Conservation (phyloP, 1,139 yeast genomes). For the Magnusiomyces suaveolens region DNA sequence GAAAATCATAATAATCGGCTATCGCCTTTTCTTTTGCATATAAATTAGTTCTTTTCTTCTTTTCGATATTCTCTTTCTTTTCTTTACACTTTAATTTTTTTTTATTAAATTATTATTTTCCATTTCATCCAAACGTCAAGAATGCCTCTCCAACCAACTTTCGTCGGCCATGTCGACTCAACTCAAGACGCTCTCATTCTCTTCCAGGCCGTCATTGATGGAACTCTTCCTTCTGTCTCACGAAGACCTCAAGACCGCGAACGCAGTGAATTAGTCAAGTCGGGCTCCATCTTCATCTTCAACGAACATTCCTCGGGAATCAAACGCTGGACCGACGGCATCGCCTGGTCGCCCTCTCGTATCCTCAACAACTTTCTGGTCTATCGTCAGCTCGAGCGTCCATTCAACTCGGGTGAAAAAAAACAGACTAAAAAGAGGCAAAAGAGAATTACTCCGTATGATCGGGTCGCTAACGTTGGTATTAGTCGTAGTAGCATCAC, state of each 20-base stretch:
- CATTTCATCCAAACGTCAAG: background rate
- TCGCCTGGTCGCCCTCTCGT: conserved; percentile 85
- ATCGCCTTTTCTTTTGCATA: no score
- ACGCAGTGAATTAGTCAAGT: conserved; percentile 50
- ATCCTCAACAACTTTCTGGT: conserved; percentile 75
- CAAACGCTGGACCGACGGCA: conserved; percentile 91
- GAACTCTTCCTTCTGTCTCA: conserved; percentile 53
- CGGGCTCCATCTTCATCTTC: conserved; percentile 79
- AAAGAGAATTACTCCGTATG: conserved; percentile 14
- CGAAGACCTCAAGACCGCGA: conserved; percentile 81
- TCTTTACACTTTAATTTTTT: no score
- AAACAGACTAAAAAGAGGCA: conserved; percentile 30
- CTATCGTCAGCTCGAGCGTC: conserved; percentile 66
- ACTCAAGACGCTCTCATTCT: conserved; percentile 75
- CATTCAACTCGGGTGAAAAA: conserved; percentile 37
- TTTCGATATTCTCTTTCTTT: no score
- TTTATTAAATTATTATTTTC: no score
- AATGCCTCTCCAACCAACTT: conserved; percentile 46
- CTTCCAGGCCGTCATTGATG: conserved; percentile 67
- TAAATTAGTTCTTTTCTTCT: no score
- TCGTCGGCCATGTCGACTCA: conserved; percentile 66
- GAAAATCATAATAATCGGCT: no score
- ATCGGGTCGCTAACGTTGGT: no score
- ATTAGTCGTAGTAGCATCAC: no score
- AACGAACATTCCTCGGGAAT: conserved; percentile 76